These are phyloP conservation scores for Penicillium brevicompactum DNA, from an alignment of 2,329 filamentous ascomycete species.

Conservation along the genomic window DNA sequence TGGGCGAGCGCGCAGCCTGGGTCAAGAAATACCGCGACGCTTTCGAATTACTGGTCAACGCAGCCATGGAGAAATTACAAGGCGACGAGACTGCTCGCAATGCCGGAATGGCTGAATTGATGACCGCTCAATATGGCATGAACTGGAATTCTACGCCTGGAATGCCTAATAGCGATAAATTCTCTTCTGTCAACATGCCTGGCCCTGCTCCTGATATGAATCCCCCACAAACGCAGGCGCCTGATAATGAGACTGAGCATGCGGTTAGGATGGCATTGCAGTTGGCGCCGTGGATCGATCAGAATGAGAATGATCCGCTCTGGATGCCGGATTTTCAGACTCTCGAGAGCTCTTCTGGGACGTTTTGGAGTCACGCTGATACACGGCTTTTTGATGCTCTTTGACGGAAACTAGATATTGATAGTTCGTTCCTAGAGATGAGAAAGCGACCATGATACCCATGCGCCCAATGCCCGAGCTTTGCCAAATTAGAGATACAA, in stretches of 20 bases:
- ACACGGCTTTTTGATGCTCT: slow-evolving; percentile 32
- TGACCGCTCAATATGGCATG: slow-evolving; percentile 38
- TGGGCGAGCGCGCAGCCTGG: slow-evolving; percentile 53
- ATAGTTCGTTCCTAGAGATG: not conserved
- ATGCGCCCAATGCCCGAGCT: too few relatives aligned
- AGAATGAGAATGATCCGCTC: slow-evolving; percentile 36
- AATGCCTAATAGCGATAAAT: slow-evolving; percentile 19
- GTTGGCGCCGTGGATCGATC: slow-evolving; percentile 44
- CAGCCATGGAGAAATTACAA: slow-evolving; percentile 50
- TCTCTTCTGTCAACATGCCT: slow-evolving; percentile 10
- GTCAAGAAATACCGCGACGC: slow-evolving; percentile 53
- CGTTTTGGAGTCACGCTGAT: slow-evolving; percentile 33
- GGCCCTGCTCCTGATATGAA: slow-evolving; percentile 15
- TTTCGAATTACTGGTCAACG: slow-evolving; percentile 51
- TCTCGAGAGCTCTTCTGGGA: slow-evolving; percentile 33
- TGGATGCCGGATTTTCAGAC: slow-evolving; percentile 46
- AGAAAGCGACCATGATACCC: not conserved
- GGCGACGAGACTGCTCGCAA: slow-evolving; percentile 38
- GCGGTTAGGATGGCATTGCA: slow-evolving; percentile 43
- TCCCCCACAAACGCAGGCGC: slow-evolving; percentile 8
- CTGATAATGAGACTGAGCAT: slow-evolving; percentile 31
- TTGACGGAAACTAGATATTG: slow-evolving; percentile 9
- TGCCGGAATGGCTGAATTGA: slow-evolving; percentile 43
- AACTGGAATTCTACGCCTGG: slow-evolving; percentile 16
- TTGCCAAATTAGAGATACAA: too few relatives aligned